Evolutionary conservation across 805 yeast genomes (phyloP).

Genomic region (Torulaspora indica): DNA sequence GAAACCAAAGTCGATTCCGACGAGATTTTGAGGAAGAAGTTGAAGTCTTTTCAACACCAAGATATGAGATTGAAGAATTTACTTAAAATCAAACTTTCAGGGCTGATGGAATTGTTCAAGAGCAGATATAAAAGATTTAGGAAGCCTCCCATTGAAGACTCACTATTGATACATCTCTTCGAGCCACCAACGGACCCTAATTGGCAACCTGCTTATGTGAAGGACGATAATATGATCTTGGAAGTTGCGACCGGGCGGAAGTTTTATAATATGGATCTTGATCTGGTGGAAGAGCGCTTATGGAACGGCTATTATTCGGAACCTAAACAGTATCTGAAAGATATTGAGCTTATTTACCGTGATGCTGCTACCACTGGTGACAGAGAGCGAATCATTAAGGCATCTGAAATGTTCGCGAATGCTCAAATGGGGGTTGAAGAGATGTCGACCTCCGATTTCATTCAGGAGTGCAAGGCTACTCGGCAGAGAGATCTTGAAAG

Average conservation of each 20-base stretch:
- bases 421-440: slow-evolving; percentile 96
- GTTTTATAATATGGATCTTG: slow-evolving; percentile 86
- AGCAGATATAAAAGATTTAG: slow-evolving; percentile 82
- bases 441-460: slow-evolving; percentile 64
- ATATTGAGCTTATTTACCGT: slow-evolving; percentile 73
- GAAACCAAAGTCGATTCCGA: slow-evolving; percentile 33
- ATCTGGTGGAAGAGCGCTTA: slow-evolving; percentile 85
- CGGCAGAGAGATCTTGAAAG: slow-evolving; percentile 59
- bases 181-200: slow-evolving; percentile 47
- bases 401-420: slow-evolving; percentile 93
- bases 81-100: slow-evolving; percentile 78
- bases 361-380: slow-evolving; percentile 76
- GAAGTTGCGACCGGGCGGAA: slow-evolving; percentile 70
- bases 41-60: slow-evolving; percentile 46
- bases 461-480: slow-evolving; percentile 71
- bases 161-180: slow-evolving; percentile 66
- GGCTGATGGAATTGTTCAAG: slow-evolving; percentile 84
- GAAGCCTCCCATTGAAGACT: slow-evolving; percentile 85
- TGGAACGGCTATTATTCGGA: slow-evolving; percentile 97
- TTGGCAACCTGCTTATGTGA: slow-evolving; percentile 43
- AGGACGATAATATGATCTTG: slow-evolving; percentile 69
- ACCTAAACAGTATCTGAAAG: slow-evolving; percentile 83
- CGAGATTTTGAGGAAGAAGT: slow-evolving; percentile 39
- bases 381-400: slow-evolving; percentile 71
- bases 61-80: slow-evolving; percentile 83